phyloP scores from a whole-genome alignment of 2,329 filamentous ascomycete species.

The Alternaria metachromatica region DNA sequence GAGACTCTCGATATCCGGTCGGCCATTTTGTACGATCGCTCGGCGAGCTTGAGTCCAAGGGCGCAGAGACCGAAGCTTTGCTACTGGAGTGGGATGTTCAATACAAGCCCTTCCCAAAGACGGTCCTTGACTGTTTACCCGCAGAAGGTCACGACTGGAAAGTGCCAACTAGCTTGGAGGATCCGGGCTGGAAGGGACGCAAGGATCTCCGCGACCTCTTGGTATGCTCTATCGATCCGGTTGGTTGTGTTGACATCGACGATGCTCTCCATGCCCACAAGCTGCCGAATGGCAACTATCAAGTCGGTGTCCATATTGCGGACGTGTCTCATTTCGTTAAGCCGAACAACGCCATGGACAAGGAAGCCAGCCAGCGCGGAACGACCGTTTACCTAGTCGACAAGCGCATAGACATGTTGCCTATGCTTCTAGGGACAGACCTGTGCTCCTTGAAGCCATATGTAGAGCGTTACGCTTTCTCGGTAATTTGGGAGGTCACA shows the following conservation, averaged over 20 bases:
- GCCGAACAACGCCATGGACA: slow-evolving; percentile 95
- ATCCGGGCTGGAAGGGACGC: slow-evolving; percentile 86
- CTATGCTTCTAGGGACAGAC: slow-evolving; percentile 93
- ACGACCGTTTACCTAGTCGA: slow-evolving; percentile 98
- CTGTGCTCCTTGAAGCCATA: slow-evolving; percentile 96
- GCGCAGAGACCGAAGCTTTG: slow-evolving; percentile 95
- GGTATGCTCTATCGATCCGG: slow-evolving; percentile 96
- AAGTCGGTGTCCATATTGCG: slow-evolving; percentile 97
- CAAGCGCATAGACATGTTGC: slow-evolving; percentile 99
- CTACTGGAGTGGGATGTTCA: slow-evolving; percentile 96
- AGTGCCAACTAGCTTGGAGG: slow-evolving; percentile 78
- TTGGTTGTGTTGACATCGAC: slow-evolving; percentile 97
- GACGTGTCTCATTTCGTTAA: slow-evolving; percentile 99
- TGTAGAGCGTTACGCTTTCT: slow-evolving; percentile 75
- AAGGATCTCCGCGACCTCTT: slow-evolving; percentile 83
- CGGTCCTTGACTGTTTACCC: slow-evolving; percentile 91
- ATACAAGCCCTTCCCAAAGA: slow-evolving; percentile 95
- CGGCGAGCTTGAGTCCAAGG: slow-evolving; percentile 93
- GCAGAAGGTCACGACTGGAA: slow-evolving; percentile 92
- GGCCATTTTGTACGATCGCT: slow-evolving; percentile 94
- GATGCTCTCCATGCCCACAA: slow-evolving; percentile 89
- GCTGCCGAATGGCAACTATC: slow-evolving; percentile 89
- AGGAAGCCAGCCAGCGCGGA: slow-evolving; percentile 89
- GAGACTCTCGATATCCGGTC: slow-evolving; percentile 88
- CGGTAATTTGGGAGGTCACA: slow-evolving; percentile 77